Percentiles rank a stretch among this genome's conserved stretches.
Evolutionary conservation across 2,329 filamentous ascomycete genomes (phyloP).

Genomic region (Thelonectria blattea): DNA sequence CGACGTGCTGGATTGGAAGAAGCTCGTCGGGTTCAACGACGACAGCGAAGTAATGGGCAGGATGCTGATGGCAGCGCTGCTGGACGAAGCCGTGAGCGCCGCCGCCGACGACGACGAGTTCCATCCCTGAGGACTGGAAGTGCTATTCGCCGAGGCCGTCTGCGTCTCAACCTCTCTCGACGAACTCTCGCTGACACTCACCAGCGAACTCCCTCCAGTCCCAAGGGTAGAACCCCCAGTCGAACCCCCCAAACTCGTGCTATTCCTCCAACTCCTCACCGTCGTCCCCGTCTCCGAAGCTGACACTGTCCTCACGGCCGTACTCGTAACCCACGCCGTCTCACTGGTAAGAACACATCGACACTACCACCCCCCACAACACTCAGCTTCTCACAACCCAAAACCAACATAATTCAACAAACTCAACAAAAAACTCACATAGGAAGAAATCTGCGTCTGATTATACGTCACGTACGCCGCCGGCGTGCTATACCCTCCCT

Average conservation of each 20-base stretch:
- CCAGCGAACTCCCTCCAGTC: background rate
- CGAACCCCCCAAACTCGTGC: background rate
- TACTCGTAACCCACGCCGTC: background rate
- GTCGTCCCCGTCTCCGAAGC: background rate
- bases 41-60: background rate
- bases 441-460: slow-evolving; percentile 39
- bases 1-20: background rate
- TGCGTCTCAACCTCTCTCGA: background rate
- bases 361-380: slow-evolving; percentile 1
- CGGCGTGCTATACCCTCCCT: slow-evolving; percentile 36
- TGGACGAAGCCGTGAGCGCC: background rate
- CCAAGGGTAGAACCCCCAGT: background rate
- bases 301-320: background rate
- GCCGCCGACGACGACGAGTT: background rate
- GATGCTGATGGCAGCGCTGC: background rate
- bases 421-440: slow-evolving; percentile 32
- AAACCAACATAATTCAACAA: background rate
- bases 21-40: background rate
- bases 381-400: background rate
- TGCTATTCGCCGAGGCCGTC: background rate
- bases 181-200: background rate
- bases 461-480: slow-evolving; percentile 39
- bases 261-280: background rate
- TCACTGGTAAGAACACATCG: slow-evolving; percentile 15
- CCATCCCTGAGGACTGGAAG: background rate